Evolutionary conservation across 495 filamentous ascomycete genomes (phyloP).

Genomic region (Trichoderma reesei): DNA sequence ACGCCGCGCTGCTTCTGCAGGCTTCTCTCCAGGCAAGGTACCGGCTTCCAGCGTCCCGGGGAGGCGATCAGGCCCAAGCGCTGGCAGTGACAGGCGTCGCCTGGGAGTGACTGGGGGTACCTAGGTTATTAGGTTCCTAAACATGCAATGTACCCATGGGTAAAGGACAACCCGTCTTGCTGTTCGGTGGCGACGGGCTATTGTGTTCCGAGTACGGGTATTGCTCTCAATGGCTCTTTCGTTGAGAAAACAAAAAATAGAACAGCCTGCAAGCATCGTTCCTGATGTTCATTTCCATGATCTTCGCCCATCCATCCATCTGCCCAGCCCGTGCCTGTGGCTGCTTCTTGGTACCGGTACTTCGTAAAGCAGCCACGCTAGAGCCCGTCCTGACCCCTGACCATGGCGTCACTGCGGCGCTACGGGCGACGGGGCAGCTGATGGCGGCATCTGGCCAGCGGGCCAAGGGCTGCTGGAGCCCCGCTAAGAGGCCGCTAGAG

Average conservation of each 20-base stretch:
- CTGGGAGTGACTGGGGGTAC: background rate
- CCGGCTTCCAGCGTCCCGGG: background rate
- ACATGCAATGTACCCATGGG: too few species aligned
- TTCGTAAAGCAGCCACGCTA: background rate
- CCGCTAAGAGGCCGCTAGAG: background rate
- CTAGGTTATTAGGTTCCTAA: too few species aligned
- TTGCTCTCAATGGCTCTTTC: too few species aligned
- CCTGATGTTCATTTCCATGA: too few species aligned
- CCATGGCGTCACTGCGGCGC: constrained; percentile 6
- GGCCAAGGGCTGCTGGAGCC: background rate
- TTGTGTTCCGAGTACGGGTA: too few species aligned
- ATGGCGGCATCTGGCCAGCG: constrained; percentile 2
- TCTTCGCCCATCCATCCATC: too few species aligned
- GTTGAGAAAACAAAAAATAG: too few species aligned
- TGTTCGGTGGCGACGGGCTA: too few species aligned
- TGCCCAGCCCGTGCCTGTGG: too few species aligned
- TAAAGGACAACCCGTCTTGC: too few species aligned
- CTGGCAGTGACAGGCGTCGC: background rate
- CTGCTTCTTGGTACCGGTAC: background rate
- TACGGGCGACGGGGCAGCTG: background rate
- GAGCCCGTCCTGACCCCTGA: background rate
- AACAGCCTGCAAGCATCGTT: too few species aligned
- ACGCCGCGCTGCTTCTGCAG: background rate
- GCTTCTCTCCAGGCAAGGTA: background rate
- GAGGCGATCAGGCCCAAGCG: background rate